phyloP scores from a whole-genome alignment of 2,329 filamentous ascomycete species.

The Huntiella omanensis region DNA sequence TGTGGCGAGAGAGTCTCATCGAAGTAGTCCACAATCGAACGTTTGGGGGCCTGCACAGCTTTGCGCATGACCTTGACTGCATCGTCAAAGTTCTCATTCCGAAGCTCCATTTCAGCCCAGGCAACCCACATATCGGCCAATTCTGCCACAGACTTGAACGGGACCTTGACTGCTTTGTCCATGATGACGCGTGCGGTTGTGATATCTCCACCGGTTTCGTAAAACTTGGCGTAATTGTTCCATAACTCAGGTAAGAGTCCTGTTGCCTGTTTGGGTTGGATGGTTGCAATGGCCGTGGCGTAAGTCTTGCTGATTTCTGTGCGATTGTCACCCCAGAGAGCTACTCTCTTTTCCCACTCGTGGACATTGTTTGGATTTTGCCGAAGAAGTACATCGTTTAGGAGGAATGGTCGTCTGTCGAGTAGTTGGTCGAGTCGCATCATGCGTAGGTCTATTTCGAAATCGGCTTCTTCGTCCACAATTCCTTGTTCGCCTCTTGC shows the following conservation, averaged over 20 bases:
- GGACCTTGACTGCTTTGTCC: constrained; percentile 95
- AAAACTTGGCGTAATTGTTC: constrained; percentile 94
- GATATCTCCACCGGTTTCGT: constrained; percentile 72
- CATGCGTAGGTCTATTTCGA: constrained; percentile 91
- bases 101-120: constrained; percentile 96
- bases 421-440: constrained; percentile 95
- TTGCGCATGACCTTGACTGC: constrained; percentile 94
- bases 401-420: constrained; percentile 85
- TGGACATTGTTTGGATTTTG: constrained; percentile 93
- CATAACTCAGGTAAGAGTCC: constrained; percentile 90
- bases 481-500: constrained; percentile 59
- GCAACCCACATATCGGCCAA: constrained; percentile 97
- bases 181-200: constrained; percentile 78
- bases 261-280: constrained; percentile 83
- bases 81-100: constrained; percentile 87
- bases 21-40: constrained; percentile 98
- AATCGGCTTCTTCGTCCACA: constrained; percentile 67
- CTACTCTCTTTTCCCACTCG: constrained; percentile 96
- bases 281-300: constrained; percentile 78
- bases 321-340: constrained; percentile 86
- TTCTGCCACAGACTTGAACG: constrained; percentile 93
- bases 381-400: constrained; percentile 86
- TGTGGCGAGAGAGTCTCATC: constrained; percentile 87
- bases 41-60: constrained; percentile 87
- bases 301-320: constrained; percentile 85